Evolutionary conservation across 768 basidiomycete species (phyloP).

Genomic region (Suillus weaverae): DNA sequence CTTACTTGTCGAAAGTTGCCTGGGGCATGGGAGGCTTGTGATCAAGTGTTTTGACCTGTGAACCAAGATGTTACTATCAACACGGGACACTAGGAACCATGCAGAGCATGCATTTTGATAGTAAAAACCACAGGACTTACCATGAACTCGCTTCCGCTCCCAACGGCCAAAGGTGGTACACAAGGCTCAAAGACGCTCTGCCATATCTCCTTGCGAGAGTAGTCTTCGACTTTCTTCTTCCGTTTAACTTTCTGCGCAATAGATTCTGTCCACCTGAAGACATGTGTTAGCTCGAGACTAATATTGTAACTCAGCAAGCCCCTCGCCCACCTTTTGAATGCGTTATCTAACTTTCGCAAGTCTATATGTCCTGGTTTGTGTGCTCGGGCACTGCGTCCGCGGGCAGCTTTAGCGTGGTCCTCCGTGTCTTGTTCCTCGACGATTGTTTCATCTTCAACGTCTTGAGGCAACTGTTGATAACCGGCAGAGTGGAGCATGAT

Average conservation of each 20-base stretch:
- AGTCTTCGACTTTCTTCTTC: constrained; percentile 68
- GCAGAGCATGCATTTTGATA: background rate
- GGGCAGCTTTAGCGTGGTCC: constrained; percentile 24
- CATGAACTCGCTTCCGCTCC: constrained; percentile 22
- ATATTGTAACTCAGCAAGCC: background rate
- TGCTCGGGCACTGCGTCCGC: constrained; percentile 29
- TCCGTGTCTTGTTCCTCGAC: constrained; percentile 24
- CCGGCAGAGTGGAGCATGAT: constrained; percentile 46
- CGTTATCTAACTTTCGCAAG: constrained; percentile 74
- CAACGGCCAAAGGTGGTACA: constrained; percentile 34
- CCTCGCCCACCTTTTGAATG: constrained; percentile 68
- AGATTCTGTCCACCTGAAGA: constrained; percentile 75
- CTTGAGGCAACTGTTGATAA: constrained; percentile 48
- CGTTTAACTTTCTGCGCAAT: constrained; percentile 84
- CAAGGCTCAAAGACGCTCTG: constrained; percentile 79
- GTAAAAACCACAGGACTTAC: constrained; percentile 16
- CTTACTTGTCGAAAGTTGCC: constrained; percentile 69
- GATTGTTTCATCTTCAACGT: constrained; percentile 38
- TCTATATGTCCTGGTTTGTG: constrained; percentile 68
- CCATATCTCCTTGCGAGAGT: constrained; percentile 72
- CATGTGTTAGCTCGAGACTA: constrained; percentile 1
- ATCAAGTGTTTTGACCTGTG: constrained; percentile 76
- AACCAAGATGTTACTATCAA: constrained; percentile 9
- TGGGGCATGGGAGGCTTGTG: constrained; percentile 77
- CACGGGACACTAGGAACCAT: background rate